Evolutionary conservation across 139 green algal genomes (phyloP), one percentile per base, ranked within the genome.

Genomic region (Klebsormidium nitens): DNA sequence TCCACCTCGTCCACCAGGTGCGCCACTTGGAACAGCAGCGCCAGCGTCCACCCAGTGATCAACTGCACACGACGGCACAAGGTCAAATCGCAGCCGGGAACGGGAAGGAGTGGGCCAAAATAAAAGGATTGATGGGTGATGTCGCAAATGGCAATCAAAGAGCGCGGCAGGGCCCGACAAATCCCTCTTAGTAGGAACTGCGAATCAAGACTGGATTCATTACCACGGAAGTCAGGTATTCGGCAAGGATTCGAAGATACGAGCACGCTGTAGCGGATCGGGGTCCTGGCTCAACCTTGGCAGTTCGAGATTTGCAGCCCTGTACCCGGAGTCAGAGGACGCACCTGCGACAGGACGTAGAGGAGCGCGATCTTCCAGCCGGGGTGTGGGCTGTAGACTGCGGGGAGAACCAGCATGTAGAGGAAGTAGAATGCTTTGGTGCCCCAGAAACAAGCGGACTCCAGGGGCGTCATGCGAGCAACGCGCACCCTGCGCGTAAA

Each of bases 1-100:
- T 62, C 40, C 31, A 66, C 83, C 2, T 85, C 83, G 4, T 59
- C 64, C 23, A 77, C 68, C 3, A 91, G 81, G 72, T 91, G 86
- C 5, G 83, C 83, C 49, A 87, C 85, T 77, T 90, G 85, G 71
- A 91, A 91, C 83, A 91, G 82, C 69, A 89, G 84, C n/a, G 86
- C 86, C 47, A 91, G 69, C 36, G 74, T 78, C 86, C 85, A 89
- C 26, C 86, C 86, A 23, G n/a, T n/a, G n/a, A n/a, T n/a, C n/a
- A n/a, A n/a, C n/a, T n/a, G n/a, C n/a, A n/a, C n/a, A n/a, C n/a
- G n/a, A n/a, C n/a, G n/a, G n/a, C n/a, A n/a, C n/a, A n/a, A n/a
- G n/a, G n/a, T n/a, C n/a, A n/a, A n/a, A n/a, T n/a, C n/a, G n/a
- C n/a, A n/a, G n/a, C n/a, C n/a, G n/a, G n/a, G n/a, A n/a, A n/a